phyloP scores from a whole-genome alignment of 331 rosid species.

The Malus hybrid region DNA sequence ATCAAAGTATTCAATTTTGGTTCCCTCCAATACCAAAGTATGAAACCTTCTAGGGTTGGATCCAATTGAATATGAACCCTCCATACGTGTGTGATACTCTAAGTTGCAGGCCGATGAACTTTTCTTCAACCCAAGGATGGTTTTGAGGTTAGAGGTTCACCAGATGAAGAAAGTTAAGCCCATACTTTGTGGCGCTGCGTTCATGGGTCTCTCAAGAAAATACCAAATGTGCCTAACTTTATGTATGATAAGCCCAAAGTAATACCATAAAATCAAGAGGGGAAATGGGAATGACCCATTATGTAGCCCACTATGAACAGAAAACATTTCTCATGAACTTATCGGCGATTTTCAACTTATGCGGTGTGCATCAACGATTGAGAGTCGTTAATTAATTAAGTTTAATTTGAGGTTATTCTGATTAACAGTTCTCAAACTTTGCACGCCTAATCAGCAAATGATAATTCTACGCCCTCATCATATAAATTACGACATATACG shows the following conservation, averaged over 20 bases:
- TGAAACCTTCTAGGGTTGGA: not conserved
- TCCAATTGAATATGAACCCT: not conserved
- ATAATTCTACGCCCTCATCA: no score
- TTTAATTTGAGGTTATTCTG: no score
- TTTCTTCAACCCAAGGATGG: not conserved
- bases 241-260: not conserved
- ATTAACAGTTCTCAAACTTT: not conserved
- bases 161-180: not conserved
- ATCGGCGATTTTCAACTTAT: not conserved
- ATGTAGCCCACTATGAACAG: not conserved
- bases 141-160: no score
- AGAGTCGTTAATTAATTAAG: not conserved
- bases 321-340: not conserved
- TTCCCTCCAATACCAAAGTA: not conserved
- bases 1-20: not conserved
- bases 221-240: not conserved
- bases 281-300: not conserved
- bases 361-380: not conserved
- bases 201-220: not conserved
- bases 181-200: not conserved
- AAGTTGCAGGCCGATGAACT: not conserved
- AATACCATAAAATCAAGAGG: not conserved
- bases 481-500: no score
- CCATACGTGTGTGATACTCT: not conserved
- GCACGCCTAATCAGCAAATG: no score